Percentiles rank a stretch among this genome's conserved stretches.
These are phyloP conservation scores for Lichtheimia ramosa DNA, from an alignment of 371 early-diverging fungal genomes.

Conservation along the genomic window DNA sequence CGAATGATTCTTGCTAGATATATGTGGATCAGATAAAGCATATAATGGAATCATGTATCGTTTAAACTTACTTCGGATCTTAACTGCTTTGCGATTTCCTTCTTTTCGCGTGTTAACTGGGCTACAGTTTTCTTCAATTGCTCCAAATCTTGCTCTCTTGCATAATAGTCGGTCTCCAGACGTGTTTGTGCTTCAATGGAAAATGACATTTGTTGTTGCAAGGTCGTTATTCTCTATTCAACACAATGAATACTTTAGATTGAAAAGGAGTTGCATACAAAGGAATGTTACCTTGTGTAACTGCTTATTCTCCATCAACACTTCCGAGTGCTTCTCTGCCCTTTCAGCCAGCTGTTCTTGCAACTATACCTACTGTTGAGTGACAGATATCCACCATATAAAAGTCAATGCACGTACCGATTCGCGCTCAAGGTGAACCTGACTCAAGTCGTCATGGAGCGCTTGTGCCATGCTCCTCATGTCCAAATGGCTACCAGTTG, in stretches of 20 bases:
- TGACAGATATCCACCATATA: too few species aligned
- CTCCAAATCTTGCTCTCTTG: conserved; percentile 19
- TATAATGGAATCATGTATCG: neutral
- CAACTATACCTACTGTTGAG: conserved; percentile 1
- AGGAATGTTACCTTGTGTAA: conserved; percentile 5
- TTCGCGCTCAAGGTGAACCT: too few species aligned
- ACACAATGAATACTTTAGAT: neutral
- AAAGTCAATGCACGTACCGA: too few species aligned
- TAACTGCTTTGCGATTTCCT: conserved; percentile 19
- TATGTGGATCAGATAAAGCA: neutral
- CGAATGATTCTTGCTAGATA: conserved; percentile 12
- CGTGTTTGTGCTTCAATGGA: conserved; percentile 10
- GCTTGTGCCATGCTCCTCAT: too few species aligned
- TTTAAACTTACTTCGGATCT: conserved; percentile 16
- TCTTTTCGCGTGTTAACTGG: conserved; percentile 11
- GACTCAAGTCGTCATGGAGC: too few species aligned
- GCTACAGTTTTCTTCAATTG: conserved; percentile 12
- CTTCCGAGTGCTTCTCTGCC: neutral
- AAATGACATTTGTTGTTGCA: neutral
- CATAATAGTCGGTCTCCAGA: conserved; percentile 19
- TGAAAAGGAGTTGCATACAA: neutral
- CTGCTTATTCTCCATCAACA: conserved; percentile 2
- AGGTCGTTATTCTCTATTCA: neutral
- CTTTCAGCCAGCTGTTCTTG: conserved; percentile 4
- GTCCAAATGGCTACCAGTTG: too few species aligned